phyloP scores from a whole-genome alignment of 257 asterid genomes.

The Rauvolfia tetraphylla region DNA sequence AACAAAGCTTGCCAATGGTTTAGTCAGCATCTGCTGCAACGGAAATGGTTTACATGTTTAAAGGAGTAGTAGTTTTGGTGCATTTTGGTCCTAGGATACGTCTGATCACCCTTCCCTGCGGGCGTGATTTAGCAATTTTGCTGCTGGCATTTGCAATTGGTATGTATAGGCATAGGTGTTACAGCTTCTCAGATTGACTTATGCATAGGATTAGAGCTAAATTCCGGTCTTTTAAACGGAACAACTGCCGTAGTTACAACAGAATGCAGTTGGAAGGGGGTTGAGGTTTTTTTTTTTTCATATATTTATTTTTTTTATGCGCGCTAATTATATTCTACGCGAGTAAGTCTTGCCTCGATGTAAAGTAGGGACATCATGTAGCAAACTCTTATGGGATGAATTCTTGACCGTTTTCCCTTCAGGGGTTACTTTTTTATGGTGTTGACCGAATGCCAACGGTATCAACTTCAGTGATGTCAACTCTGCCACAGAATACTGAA shows the following conservation, averaged over 20 bases:
- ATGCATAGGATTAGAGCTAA: conserved; percentile 19
- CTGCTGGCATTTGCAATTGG: conserved; percentile 13
- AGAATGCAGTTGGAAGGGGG: conserved; percentile 7
- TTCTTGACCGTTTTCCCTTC: neutral
- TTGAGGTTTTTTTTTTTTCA: neutral
- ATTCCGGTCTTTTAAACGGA: conserved; percentile 27
- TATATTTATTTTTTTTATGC: neutral
- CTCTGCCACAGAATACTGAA: neutral
- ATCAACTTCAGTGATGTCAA: too few species aligned
- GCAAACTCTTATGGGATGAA: neutral
- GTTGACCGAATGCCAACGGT: too few species aligned
- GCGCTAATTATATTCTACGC: neutral
- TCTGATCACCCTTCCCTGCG: neutral
- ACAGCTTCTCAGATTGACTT: neutral
- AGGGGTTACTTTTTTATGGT: neutral
- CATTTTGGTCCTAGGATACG: neutral
- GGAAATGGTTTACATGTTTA: conserved; percentile 29
- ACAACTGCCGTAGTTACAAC: conserved; percentile 10
- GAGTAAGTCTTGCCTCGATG: neutral
- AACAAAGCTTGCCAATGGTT: conserved; percentile 21
- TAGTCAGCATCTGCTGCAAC: conserved; percentile 25
- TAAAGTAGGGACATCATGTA: neutral
- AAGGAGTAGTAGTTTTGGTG: neutral
- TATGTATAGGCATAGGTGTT: conserved; percentile 10
- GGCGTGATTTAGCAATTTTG: conserved; percentile 11